Percentiles rank a stretch among this genome's conserved stretches.
Conservation (phyloP, 495 filamentous ascomycete species). For the Cercophora newfieldiana region DNA sequence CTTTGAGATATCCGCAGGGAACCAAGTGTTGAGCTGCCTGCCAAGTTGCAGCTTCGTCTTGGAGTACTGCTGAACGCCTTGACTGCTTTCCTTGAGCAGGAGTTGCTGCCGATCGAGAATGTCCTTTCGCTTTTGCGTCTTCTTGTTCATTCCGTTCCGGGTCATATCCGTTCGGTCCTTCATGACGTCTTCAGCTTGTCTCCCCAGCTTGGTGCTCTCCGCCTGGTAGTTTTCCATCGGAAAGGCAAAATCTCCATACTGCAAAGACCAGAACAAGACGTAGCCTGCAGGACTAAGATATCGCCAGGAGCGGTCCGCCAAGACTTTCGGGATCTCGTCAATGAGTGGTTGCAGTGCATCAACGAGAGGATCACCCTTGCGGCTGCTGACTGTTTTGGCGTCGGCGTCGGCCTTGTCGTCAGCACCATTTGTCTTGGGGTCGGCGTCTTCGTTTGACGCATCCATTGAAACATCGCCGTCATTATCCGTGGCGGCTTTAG, state of each 20-base stretch:
- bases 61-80: conserved; percentile 60
- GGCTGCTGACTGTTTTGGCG: conserved; percentile 28
- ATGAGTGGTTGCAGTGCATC: conserved; percentile 78
- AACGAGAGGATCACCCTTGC: conserved; percentile 58
- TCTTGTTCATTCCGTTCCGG: conserved; percentile 59
- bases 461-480: conserved; percentile 46
- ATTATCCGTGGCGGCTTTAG: conserved; percentile 32
- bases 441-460: conserved; percentile 28
- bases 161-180: conserved; percentile 73
- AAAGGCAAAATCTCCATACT: conserved; percentile 74
- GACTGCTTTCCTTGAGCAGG: conserved; percentile 54
- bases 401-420: conserved; percentile 10
- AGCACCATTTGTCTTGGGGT: conserved; percentile 9
- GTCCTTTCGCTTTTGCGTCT: conserved; percentile 67
- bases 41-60: conserved; percentile 63
- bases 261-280: conserved; percentile 89
- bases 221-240: conserved; percentile 71
- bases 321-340: conserved; percentile 58
- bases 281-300: conserved; percentile 75
- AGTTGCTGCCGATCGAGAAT: conserved; percentile 64
- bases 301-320: conserved; percentile 66
- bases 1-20: conserved; percentile 60
- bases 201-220: conserved; percentile 64
- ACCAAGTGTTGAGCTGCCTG: conserved; percentile 81
- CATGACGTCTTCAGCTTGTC: conserved; percentile 59